Conservation (phyloP, 2,329 filamentous ascomycete species). For the Rugonectria rugulosa region DNA sequence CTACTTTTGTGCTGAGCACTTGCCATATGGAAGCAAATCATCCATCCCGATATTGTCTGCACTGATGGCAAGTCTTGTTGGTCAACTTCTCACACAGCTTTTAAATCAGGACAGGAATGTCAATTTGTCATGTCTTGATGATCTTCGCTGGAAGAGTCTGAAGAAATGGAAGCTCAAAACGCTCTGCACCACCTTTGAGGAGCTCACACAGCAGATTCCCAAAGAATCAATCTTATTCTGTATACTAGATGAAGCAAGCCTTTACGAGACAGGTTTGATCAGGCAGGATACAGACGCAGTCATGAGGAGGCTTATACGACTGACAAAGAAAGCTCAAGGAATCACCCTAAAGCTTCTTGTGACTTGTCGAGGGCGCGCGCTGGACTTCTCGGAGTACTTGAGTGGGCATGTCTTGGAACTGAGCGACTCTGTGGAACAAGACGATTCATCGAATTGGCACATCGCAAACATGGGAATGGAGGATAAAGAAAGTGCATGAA, state of each 20-base stretch:
- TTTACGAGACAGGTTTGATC: slow-evolving; percentile 1
- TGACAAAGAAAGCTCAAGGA: not conserved
- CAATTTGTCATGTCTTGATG: not conserved
- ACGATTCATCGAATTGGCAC: not conserved
- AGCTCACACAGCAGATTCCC: not conserved
- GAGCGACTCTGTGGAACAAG: not conserved
- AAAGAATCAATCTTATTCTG: not conserved
- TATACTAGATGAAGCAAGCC: not conserved
- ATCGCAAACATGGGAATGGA: not conserved
- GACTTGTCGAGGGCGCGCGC: not conserved
- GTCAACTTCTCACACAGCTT: not conserved
- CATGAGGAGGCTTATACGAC: not conserved
- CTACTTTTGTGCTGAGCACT: not conserved
- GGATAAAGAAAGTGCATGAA: too few relatives aligned
- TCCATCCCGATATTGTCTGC: not conserved
- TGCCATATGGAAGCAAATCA: not conserved
- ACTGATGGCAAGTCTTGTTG: not conserved
- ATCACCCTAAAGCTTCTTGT: slow-evolving; percentile 1
- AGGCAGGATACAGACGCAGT: not conserved
- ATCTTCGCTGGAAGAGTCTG: not conserved
- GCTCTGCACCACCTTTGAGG: not conserved
- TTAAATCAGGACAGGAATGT: not conserved
- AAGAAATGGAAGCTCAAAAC: not conserved
- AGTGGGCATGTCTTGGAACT: not conserved
- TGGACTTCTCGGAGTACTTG: not conserved